Evolutionary conservation across 805 yeast species (phyloP).

Genomic region (Yamadazyma endophytica): DNA sequence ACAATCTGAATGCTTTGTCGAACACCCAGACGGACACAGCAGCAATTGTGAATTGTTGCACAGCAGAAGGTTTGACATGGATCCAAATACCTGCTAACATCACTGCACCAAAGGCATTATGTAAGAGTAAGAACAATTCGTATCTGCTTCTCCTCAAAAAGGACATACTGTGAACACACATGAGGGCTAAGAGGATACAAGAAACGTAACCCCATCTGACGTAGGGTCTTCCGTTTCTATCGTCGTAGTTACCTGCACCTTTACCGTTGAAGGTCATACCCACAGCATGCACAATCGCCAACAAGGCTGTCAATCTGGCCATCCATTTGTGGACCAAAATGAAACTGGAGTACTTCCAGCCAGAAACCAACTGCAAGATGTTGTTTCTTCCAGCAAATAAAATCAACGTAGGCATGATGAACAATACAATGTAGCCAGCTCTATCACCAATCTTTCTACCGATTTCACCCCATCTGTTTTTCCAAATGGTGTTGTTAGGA

Average conservation of each 20-base stretch:
- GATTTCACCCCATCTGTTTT: slow-evolving; percentile 20
- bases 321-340: slow-evolving; percentile 64
- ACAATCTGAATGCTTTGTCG: slow-evolving; percentile 30
- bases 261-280: slow-evolving; percentile 51
- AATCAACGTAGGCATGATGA: slow-evolving; percentile 53
- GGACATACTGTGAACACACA: slow-evolving; percentile 27
- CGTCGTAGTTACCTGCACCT: slow-evolving; percentile 25
- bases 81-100: slow-evolving; percentile 54
- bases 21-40: slow-evolving; percentile 34
- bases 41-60: slow-evolving; percentile 20
- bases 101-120: slow-evolving; percentile 28
- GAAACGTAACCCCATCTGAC: slow-evolving; percentile 34
- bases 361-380: slow-evolving; percentile 56
- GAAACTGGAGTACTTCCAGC: slow-evolving; percentile 61
- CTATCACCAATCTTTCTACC: slow-evolving; percentile 50
- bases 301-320: slow-evolving; percentile 47
- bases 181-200: slow-evolving; percentile 14
- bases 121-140: slow-evolving; percentile 30
- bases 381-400: slow-evolving; percentile 74
- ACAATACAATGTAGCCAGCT: slow-evolving; percentile 46
- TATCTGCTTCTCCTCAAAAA: slow-evolving; percentile 67
- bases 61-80: slow-evolving; percentile 38
- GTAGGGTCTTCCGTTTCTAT: slow-evolving; percentile 24
- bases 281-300: slow-evolving; percentile 52
- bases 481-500: slow-evolving; percentile 21